phyloP scores from a whole-genome alignment of 1,284 basidiomycete species.

The Vanrija sp. region DNA sequence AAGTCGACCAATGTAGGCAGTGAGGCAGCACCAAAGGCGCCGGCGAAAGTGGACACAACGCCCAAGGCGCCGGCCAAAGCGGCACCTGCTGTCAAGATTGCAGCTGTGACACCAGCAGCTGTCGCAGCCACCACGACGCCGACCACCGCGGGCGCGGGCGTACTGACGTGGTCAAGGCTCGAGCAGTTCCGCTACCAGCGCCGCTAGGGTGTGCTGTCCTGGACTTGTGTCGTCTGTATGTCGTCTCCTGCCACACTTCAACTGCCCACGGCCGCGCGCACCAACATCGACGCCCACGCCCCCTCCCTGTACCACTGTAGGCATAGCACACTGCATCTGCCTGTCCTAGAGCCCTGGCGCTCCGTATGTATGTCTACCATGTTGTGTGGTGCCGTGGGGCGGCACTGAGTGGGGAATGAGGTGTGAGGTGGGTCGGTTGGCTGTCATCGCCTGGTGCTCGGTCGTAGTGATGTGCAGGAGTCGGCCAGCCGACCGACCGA shows the following conservation, averaged over 20 bases:
- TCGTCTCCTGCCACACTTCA: too few species aligned
- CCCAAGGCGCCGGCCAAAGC: too few species aligned
- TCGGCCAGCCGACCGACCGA: too few species aligned
- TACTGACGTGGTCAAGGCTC: constrained; percentile 10
- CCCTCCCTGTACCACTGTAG: neutral
- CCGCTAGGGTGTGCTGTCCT: neutral
- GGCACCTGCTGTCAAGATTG: too few species aligned
- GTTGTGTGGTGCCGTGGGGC: neutral
- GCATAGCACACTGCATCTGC: constrained; percentile 20
- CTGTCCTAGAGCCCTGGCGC: neutral
- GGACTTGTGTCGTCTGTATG: too few species aligned
- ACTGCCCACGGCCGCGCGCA: too few species aligned
- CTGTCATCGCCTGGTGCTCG: too few species aligned
- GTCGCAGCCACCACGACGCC: neutral
- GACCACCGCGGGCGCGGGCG: neutral
- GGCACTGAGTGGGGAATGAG: too few species aligned
- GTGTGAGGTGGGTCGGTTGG: too few species aligned
- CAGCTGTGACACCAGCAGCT: neutral
- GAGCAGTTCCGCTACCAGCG: constrained; percentile 16
- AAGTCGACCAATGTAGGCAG: neutral
- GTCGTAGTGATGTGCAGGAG: too few species aligned
- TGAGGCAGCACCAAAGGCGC: neutral
- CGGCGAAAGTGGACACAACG: neutral
- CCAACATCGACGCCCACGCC: too few species aligned
- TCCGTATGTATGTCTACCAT: neutral